A percentile compares a stretch with the other conserved stretches of the same genome.
Evolutionary conservation across 2,329 filamentous ascomycete species (phyloP).

Genomic region (Fusarium neocosmosporiellum): DNA sequence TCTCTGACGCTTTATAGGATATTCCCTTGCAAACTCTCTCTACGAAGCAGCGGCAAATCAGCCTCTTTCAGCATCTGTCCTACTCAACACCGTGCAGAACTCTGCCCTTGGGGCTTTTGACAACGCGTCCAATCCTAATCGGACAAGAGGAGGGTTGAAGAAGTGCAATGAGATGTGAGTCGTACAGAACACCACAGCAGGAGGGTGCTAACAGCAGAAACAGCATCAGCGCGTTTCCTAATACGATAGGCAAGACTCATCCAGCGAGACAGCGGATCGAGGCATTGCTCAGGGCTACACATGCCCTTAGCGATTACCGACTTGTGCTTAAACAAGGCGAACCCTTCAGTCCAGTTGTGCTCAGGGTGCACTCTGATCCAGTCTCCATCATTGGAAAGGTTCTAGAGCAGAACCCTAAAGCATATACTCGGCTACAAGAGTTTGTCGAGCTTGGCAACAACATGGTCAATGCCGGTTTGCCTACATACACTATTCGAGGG

Average conservation of each 20-base stretch:
- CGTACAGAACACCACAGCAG: not conserved
- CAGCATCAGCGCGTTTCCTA: slow-evolving; percentile 73
- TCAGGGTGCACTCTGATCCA: slow-evolving; percentile 82
- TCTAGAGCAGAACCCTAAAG: slow-evolving; percentile 78
- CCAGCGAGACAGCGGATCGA: slow-evolving; percentile 66
- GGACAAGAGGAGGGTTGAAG: slow-evolving; percentile 79
- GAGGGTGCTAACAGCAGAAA: slow-evolving; percentile 34
- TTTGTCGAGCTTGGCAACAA: slow-evolving; percentile 76
- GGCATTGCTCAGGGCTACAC: slow-evolving; percentile 77
- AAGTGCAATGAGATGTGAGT: slow-evolving; percentile 80
- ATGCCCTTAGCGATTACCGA: slow-evolving; percentile 80
- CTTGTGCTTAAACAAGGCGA: slow-evolving; percentile 83
- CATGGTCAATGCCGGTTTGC: slow-evolving; percentile 70
- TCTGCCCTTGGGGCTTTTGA: slow-evolving; percentile 79
- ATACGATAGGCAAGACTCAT: slow-evolving; percentile 63
- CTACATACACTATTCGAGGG: slow-evolving; percentile 22
- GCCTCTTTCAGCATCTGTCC: slow-evolving; percentile 60
- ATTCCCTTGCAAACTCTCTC: slow-evolving; percentile 70
- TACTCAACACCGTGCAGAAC: slow-evolving; percentile 71
- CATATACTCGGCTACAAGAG: slow-evolving; percentile 80
- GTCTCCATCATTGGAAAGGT: slow-evolving; percentile 78
- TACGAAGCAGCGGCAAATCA: slow-evolving; percentile 64
- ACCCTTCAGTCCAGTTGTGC: slow-evolving; percentile 80
- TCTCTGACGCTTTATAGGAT: slow-evolving; percentile 58
- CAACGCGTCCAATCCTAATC: slow-evolving; percentile 84